These are phyloP conservation scores for Blastocystis sp. DNA, from an alignment of 352 stramenopile genomes.

Conservation along the genomic window DNA sequence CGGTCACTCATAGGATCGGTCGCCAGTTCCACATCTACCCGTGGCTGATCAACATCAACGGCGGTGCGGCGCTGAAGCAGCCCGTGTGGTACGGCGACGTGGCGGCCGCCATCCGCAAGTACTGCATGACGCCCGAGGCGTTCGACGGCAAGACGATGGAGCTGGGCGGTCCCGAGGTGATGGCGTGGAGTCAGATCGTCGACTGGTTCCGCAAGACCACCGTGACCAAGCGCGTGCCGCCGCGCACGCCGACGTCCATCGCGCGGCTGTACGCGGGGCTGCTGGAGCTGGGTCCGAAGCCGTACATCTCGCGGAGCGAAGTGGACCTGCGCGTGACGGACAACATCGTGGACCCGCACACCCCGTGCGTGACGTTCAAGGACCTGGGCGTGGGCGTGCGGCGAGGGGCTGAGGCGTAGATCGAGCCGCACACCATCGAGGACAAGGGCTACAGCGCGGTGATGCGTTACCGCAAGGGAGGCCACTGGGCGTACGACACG, in stretches of 20 bases:
- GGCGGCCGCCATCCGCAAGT: slow-evolving; percentile 75
- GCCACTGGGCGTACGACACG: slow-evolving; percentile 20
- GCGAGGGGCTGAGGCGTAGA: neutral
- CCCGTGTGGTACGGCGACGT: slow-evolving; percentile 82
- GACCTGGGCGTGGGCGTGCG: no score
- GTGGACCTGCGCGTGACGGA: slow-evolving; percentile 71
- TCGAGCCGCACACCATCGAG: neutral
- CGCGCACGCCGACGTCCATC: neutral
- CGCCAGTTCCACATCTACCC: slow-evolving; percentile 72
- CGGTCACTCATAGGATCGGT: slow-evolving; percentile 75
- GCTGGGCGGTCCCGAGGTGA: slow-evolving; percentile 90
- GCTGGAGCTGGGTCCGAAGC: slow-evolving; percentile 16
- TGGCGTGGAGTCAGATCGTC: slow-evolving; percentile 90
- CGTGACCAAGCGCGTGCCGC: neutral
- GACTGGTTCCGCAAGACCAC: slow-evolving; percentile 92
- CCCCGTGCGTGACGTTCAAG: neutral
- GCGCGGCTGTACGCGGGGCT: no score
- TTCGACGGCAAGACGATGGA: no score
- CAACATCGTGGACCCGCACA: slow-evolving; percentile 44
- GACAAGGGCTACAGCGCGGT: neutral
- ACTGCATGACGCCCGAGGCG: slow-evolving; percentile 75
- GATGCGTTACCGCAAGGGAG: slow-evolving; percentile 20
- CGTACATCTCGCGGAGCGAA: slow-evolving; percentile 18
- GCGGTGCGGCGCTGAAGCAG: slow-evolving; percentile 85
- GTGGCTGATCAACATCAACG: slow-evolving; percentile 85